phyloP scores from a whole-genome alignment of 2,329 filamentous ascomycete species.

The Aspergillus fumigatiaffinis region DNA sequence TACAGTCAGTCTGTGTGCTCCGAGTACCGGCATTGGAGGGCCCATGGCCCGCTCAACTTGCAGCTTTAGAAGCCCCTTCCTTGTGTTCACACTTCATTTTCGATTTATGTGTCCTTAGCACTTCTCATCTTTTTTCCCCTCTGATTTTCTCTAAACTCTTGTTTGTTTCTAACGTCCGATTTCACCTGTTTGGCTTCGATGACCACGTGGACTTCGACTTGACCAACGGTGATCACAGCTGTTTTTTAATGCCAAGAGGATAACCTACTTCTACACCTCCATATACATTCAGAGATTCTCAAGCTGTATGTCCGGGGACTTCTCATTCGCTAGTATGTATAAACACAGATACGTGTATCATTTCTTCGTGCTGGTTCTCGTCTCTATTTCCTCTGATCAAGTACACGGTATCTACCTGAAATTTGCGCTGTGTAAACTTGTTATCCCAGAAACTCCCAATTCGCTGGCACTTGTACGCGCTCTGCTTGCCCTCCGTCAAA shows the following conservation, averaged over 20 bases:
- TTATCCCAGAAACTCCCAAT: too few relatives aligned
- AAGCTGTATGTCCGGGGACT: conserved; percentile 10
- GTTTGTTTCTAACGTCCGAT: conserved; percentile 2
- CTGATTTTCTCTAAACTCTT: conserved; percentile 6
- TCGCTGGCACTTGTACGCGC: too few relatives aligned
- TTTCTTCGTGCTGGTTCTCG: conserved; percentile 2
- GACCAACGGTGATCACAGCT: conserved; percentile 16
- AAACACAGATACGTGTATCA: conserved; percentile 6
- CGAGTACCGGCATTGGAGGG: conserved; percentile 26
- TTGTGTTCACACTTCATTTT: conserved; percentile 14
- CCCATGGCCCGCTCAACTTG: conserved; percentile 24
- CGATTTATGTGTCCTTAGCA: conserved; percentile 8
- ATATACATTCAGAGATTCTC: conserved; percentile 14
- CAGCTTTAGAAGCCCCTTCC: conserved; percentile 32
- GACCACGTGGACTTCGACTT: conserved; percentile 1
- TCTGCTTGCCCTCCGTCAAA: too few relatives aligned
- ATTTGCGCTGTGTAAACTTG: too few relatives aligned
- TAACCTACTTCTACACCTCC: conserved; percentile 1
- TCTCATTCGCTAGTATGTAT: conserved; percentile 14
- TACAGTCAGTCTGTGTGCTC: conserved; percentile 19
- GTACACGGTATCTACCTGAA: neutral
- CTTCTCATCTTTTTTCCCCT: conserved; percentile 2
- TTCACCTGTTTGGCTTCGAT: conserved; percentile 8
- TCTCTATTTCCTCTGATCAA: neutral
- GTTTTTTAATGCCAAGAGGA: conserved; percentile 19